Evolutionary conservation across 768 basidiomycete genomes (phyloP).

Genomic region (Macrolepiota dolichaula): DNA sequence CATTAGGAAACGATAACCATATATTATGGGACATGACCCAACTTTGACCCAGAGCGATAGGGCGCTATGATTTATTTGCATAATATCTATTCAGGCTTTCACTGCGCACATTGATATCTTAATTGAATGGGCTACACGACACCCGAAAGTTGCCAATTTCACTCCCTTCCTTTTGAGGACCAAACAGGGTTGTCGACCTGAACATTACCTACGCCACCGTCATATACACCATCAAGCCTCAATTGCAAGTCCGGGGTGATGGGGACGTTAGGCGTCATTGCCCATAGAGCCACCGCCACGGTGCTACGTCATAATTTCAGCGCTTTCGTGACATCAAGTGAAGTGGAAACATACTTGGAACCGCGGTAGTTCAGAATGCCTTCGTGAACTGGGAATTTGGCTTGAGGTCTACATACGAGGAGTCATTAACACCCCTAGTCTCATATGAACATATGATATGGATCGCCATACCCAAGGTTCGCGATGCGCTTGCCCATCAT

Average conservation of each 20-base stretch:
- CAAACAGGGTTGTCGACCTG: slow-evolving; percentile 57
- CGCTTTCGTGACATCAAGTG: neutral
- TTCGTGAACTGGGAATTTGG: slow-evolving; percentile 79
- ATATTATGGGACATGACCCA: too few relatives aligned
- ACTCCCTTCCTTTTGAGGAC: slow-evolving; percentile 30
- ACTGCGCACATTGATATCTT: too few relatives aligned
- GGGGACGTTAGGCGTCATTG: slow-evolving; percentile 44
- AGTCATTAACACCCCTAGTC: neutral
- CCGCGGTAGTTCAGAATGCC: slow-evolving; percentile 77
- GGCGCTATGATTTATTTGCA: too few relatives aligned
- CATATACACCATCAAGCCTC: slow-evolving; percentile 51
- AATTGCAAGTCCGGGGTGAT: slow-evolving; percentile 53
- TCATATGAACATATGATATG: neutral
- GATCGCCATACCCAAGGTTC: slow-evolving; percentile 55
- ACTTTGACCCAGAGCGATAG: too few relatives aligned
- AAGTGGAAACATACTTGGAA: slow-evolving; percentile 48
- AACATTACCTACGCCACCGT: slow-evolving; percentile 64
- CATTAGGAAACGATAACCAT: too few relatives aligned
- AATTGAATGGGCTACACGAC: too few relatives aligned
- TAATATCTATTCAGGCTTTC: too few relatives aligned
- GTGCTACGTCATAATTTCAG: slow-evolving; percentile 31
- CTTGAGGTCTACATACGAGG: slow-evolving; percentile 53
- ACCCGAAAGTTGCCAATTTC: neutral
- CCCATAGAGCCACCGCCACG: slow-evolving; percentile 67
- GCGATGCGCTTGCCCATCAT: slow-evolving; percentile 84